Base-by-base conservation (phyloP, 768 basidiomycete genomes). In the Boletus edulis region DNA sequence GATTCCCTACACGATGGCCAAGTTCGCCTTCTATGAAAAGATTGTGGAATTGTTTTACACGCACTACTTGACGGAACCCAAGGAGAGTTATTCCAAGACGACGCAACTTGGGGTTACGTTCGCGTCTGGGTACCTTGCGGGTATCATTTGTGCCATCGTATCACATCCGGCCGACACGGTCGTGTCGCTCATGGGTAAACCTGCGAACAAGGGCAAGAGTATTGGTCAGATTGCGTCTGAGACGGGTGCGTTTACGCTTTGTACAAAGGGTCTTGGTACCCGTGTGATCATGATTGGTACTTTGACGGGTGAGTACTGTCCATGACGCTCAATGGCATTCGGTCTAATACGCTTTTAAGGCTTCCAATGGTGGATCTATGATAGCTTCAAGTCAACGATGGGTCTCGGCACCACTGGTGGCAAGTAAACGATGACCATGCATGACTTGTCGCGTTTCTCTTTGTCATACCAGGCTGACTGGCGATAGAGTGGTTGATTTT, bases 1-100 rank as follows among this genome's bases (percentile, higher is more conserved):
- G 89, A 94, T 96, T 66, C 94, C 94, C 51, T 97, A 97, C 81
- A 97, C 94, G 67, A 95, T 97, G 94, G 94, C 94, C 79, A 97
- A 97, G 77, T 97, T 97, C 84, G 92, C 83, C 84, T 93, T 91
- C 83, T 95, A 86, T 72, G 92, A 94, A 73, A 86, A 87, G 80
- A 89, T 89, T 63, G 91, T 89, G 70, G 79, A 85, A 66, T 71
- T 90, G 63, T 94, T 95, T 79, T 92, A 92, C 75, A 91, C 88
- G 61, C 83, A 90, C 68, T 89, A 93, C 72, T 87, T 94, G 76
- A 81, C 86, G 41, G 74, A 78, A 54, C 87, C 89, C 64, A 92
- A 91, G 74, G 83, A 87, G 12, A 77, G 81, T 13, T 91, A 92
- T 73, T 73, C 81, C 76, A 87, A 93, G 78, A 72, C 81, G 61